phyloP scores from a whole-genome alignment of 1,139 yeast genomes.

The Tardiomyces depauwii region DNA sequence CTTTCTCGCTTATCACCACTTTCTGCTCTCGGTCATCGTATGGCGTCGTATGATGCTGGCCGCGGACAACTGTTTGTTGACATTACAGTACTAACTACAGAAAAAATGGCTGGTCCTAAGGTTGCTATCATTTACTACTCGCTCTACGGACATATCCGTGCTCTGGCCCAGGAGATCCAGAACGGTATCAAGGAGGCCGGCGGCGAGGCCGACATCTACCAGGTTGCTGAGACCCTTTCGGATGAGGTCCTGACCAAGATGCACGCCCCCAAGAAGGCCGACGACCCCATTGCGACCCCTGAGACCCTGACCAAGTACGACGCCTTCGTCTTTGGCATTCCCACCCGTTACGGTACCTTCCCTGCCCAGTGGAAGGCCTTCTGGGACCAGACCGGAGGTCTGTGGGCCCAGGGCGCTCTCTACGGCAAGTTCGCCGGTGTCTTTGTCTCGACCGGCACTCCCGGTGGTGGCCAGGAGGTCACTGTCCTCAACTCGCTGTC shows the following conservation, averaged over 20 bases:
- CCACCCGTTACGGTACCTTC: constrained; percentile 74
- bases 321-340: constrained; percentile 69
- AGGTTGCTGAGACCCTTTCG: constrained; percentile 69
- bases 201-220: constrained; percentile 59
- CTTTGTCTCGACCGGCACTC: constrained; percentile 70
- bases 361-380: constrained; percentile 76
- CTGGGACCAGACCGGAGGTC: constrained; percentile 75
- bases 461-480: constrained; percentile 77
- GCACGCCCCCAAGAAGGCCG: constrained; percentile 51
- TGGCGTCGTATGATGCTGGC: too few relatives aligned
- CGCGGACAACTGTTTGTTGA: background rate
- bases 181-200: constrained; percentile 68
- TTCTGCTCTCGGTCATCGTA: too few relatives aligned
- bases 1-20: too few relatives aligned
- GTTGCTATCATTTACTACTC: constrained; percentile 71
- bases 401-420: constrained; percentile 70
- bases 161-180: constrained; percentile 57
- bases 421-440: constrained; percentile 69
- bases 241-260: constrained; percentile 47
- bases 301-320: constrained; percentile 56
- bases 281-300: constrained; percentile 56
- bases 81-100: too few relatives aligned
- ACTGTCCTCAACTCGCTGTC: constrained; percentile 58
- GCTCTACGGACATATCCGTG: constrained; percentile 66
- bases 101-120: constrained; percentile 34